phyloP scores from a whole-genome alignment of 768 basidiomycete genomes.

The Cystobasidium onofrii region DNA sequence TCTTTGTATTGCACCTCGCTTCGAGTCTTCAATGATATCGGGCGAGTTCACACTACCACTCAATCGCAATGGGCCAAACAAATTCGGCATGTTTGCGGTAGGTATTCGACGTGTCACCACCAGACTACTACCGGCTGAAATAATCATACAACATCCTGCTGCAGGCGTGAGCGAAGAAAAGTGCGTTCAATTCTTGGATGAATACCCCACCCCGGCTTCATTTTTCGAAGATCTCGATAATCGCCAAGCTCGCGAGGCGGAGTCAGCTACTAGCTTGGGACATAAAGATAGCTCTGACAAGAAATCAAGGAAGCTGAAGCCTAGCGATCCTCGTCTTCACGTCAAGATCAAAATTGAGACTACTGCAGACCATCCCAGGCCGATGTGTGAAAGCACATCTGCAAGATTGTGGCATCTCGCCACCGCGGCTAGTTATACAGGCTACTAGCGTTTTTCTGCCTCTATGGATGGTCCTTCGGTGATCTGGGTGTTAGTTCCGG shows the following conservation, averaged over 20 bases:
- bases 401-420: neutral
- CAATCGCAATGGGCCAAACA: neutral
- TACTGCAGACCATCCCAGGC: neutral
- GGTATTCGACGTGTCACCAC: neutral
- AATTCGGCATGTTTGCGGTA: neutral
- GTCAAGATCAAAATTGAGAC: neutral
- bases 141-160: neutral
- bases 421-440: neutral
- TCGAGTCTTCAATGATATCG: neutral
- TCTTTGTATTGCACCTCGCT: neutral
- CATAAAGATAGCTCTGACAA: neutral
- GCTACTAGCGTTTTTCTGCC: neutral
- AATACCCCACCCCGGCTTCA: neutral
- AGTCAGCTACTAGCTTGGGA: neutral
- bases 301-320: neutral
- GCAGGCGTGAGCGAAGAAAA: neutral
- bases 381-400: neutral
- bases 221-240: neutral
- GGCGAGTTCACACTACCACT: neutral
- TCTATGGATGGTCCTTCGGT: too few relatives aligned
- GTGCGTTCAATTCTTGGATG: neutral
- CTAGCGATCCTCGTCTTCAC: neutral
- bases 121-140: too few relatives aligned
- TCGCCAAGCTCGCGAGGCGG: neutral
- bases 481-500: too few relatives aligned